Evolutionary conservation across 2,329 filamentous ascomycete species (phyloP), one percentile per base, ranked within the genome.

Genomic region (Pseudogymnoascus sp.): DNA sequence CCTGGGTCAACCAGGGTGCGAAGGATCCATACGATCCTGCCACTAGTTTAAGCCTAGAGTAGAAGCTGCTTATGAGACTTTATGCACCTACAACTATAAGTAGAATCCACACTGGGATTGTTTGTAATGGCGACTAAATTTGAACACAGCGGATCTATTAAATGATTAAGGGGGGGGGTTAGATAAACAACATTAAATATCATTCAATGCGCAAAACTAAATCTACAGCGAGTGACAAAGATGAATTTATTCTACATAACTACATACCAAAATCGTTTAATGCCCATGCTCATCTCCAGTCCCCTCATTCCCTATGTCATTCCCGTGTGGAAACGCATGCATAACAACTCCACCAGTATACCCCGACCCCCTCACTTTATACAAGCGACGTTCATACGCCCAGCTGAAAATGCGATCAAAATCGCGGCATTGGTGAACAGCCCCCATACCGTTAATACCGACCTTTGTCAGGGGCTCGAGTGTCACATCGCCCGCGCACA

Each of bases 401-500:
- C 59, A 64, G 5, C 42, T 59, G 18, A 65, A 62, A 37, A 64
- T 61, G n/a, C 40, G 56, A 12, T 64, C 36, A 46, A 62, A 65
- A 14, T 44, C 62, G 1, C 64, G 42, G 40, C 59, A 65, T 50
- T 61, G 31, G 11, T 65, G 63, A 14, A 53, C 50, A 1, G 63
- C 59, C 10, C 62, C 62, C 34, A 64, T 62, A 11, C 59, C 62
- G 6, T 65, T 62, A 18, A 64, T 62, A 12, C 63, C 64, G 1
- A 40, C 16, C 12, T 38, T 40, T 12, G 37, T 65, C 23, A 64
- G 37, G 23, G 61, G 61, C 63, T 66, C 64, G 53, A 66, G 60
- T 5, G 65, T 65, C 16, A 56, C 46, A 50, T 65, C 63, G 34
- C 62, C 64, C 23, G 34, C 34, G 28, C 59, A 64, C 64, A 64